A percentile compares a stretch with the other conserved stretches of the same genome.
phyloP scores from a whole-genome alignment of 2,329 filamentous ascomycete genomes.

The Diplodia scrobiculata region DNA sequence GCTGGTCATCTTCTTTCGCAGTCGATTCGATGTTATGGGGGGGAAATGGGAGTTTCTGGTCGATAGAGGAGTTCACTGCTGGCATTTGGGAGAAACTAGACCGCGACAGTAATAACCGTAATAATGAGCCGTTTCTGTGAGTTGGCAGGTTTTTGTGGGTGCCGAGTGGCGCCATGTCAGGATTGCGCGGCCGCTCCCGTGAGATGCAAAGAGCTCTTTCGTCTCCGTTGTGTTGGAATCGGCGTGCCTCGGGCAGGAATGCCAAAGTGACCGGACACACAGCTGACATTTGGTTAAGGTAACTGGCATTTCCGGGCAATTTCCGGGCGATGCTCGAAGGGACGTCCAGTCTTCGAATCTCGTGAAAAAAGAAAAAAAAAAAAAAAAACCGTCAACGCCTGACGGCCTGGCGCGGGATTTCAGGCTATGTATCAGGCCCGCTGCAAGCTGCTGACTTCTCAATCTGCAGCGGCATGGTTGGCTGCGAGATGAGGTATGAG shows the following conservation, averaged over 20 bases:
- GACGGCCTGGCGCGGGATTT: background rate
- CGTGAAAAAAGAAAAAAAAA: background rate
- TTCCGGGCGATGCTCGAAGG: slow-evolving; percentile 17
- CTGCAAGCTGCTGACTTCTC: background rate
- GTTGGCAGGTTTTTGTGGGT: background rate
- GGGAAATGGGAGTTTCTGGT: background rate
- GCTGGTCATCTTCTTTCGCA: background rate
- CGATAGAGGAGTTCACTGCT: background rate
- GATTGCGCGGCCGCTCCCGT: background rate
- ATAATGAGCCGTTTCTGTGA: background rate
- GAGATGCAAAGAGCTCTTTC: background rate
- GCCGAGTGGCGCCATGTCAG: background rate
- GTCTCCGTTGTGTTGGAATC: background rate
- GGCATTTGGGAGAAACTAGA: background rate
- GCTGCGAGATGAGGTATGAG: slow-evolving; percentile 9
- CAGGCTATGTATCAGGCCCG: background rate
- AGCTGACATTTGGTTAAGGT: background rate
- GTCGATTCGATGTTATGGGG: background rate
- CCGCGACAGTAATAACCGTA: background rate
- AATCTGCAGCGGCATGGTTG: background rate
- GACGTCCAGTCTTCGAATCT: background rate
- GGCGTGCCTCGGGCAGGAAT: background rate
- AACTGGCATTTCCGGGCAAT: background rate
- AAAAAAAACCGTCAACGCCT: background rate
- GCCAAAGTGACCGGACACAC: background rate